Conservation (phyloP, 164 flowering plant species). For the Brasenia schreberi region DNA sequence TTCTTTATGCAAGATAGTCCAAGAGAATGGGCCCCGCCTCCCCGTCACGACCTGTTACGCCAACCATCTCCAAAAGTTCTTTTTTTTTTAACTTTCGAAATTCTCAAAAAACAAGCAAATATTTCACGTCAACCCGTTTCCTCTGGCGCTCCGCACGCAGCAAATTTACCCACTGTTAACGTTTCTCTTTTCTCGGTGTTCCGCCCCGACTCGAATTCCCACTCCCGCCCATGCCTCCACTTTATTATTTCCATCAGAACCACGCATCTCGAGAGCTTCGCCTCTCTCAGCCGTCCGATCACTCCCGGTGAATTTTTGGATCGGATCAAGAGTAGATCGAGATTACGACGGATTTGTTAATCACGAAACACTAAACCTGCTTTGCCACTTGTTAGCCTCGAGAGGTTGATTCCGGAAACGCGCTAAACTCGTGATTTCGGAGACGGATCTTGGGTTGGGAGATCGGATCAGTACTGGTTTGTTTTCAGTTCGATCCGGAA, state of each 20-base stretch:
- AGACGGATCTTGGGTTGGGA: slow-evolving; percentile 35
- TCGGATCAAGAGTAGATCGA: not conserved
- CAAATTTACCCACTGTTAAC: not conserved
- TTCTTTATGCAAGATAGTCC: too few relatives aligned
- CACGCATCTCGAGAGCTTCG: not conserved
- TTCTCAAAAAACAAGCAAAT: too few relatives aligned
- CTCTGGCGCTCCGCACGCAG: not conserved
- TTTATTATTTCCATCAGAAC: not conserved
- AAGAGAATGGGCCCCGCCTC: too few relatives aligned
- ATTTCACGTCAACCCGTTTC: not conserved
- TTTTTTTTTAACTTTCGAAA: too few relatives aligned
- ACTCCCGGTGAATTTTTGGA: not conserved
- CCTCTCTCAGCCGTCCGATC: not conserved
- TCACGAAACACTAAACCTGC: not conserved
- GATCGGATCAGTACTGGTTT: not conserved
- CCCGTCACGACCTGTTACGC: too few relatives aligned
- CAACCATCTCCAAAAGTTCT: too few relatives aligned
- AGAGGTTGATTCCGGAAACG: slow-evolving; percentile 18
- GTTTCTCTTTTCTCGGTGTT: not conserved
- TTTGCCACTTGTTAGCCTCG: slow-evolving; percentile 1
- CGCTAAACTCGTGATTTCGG: slow-evolving; percentile 67
- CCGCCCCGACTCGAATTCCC: not conserved
- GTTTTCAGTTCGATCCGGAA: not conserved
- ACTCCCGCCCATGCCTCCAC: not conserved
- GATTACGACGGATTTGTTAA: not conserved